Conservation (phyloP, 2,329 filamentous ascomycete genomes). For the Talaromyces sp. region DNA sequence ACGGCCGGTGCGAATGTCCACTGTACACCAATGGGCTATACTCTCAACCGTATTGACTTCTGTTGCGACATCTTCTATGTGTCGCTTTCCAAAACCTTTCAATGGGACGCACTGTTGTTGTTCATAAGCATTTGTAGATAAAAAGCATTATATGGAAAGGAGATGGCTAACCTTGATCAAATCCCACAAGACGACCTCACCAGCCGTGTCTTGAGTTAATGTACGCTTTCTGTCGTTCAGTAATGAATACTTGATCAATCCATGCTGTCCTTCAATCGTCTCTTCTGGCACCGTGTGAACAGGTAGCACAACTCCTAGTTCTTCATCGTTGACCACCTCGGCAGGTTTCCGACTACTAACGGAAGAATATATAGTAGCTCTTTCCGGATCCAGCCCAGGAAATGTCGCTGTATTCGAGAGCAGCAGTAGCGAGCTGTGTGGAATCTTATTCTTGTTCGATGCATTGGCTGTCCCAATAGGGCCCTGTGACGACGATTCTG, state of each 20-base stretch:
- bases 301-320: constrained; percentile 51
- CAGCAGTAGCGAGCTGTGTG: constrained; percentile 69
- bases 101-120: constrained; percentile 68
- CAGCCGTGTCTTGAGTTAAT: constrained; percentile 87
- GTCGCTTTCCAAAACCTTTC: constrained; percentile 85
- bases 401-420: constrained; percentile 81
- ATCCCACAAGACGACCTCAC: constrained; percentile 94
- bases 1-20: constrained; percentile 88
- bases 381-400: constrained; percentile 55
- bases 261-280: constrained; percentile 91
- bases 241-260: constrained; percentile 85
- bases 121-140: constrained; percentile 13
- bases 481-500: constrained; percentile 30
- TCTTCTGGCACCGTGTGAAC: constrained; percentile 65
- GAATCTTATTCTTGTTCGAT: constrained; percentile 54
- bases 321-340: constrained; percentile 48
- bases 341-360: constrained; percentile 52
- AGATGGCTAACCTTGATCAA: constrained; percentile 56
- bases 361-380: constrained; percentile 46
- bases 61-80: constrained; percentile 85
- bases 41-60: constrained; percentile 82
- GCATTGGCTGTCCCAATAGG: constrained; percentile 23
- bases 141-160: neutral
- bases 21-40: constrained; percentile 92
- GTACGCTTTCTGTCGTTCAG: constrained; percentile 86